Evolutionary conservation across 306 rosid genomes (phyloP).

Genomic region (Quercus suber): DNA sequence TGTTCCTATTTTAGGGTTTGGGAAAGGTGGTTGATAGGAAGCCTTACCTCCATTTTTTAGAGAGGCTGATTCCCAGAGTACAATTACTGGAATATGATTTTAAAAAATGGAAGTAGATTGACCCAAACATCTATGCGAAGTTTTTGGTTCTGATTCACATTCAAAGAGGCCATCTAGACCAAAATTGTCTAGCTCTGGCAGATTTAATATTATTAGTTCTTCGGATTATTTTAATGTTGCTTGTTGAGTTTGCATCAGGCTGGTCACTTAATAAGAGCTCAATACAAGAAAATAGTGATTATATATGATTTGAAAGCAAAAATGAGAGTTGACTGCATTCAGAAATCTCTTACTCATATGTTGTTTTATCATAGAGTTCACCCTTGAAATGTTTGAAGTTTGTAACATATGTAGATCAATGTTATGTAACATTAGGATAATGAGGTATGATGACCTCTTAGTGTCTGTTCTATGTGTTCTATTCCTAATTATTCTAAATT

Average conservation of each 20-base stretch:
- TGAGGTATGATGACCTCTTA: not conserved
- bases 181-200: too few species aligned
- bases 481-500: not conserved
- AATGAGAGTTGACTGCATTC: not conserved
- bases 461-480: not conserved
- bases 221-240: too few species aligned
- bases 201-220: too few species aligned
- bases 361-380: not conserved
- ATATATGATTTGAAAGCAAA: slow-evolving; percentile 14
- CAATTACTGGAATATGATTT: too few species aligned
- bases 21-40: too few species aligned
- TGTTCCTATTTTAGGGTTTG: too few species aligned
- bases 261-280: not conserved
- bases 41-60: too few species aligned
- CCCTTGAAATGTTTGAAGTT: not conserved
- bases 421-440: not conserved
- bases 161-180: not conserved
- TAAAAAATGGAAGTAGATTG: not conserved
- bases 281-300: slow-evolving; percentile 12
- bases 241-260: too few species aligned
- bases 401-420: not conserved
- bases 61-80: too few species aligned
- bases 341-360: too few species aligned
- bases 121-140: not conserved
- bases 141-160: not conserved